A percentile compares a stretch with the other conserved stretches of the same genome.
These are phyloP conservation scores for Aureococcus anophagefferens DNA, from an alignment of 108 stramenopile species.

Conservation along the genomic window DNA sequence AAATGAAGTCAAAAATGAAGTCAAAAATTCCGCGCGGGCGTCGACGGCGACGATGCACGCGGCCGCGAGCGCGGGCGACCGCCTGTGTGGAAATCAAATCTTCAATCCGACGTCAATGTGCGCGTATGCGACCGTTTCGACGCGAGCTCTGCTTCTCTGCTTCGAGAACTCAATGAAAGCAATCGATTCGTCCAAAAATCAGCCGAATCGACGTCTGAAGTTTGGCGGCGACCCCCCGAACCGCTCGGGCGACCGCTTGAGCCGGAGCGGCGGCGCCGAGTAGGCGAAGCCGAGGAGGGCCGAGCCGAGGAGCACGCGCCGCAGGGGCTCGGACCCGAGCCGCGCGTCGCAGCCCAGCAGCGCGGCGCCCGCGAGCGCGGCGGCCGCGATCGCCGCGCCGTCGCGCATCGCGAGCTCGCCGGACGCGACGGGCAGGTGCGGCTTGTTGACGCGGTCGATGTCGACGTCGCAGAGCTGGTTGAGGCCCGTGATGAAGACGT, in stretches of 20 bases:
- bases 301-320: constrained; percentile 70
- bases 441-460: constrained; percentile 93
- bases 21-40: too few relatives aligned
- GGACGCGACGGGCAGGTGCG: constrained; percentile 74
- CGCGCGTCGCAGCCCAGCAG: constrained; percentile 48
- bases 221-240: too few relatives aligned
- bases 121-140: too few relatives aligned
- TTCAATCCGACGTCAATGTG: too few relatives aligned
- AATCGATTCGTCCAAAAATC: too few relatives aligned
- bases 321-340: constrained; percentile 48
- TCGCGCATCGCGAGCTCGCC: constrained; percentile 51
- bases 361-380: constrained; percentile 54
- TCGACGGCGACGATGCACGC: constrained; percentile 87
- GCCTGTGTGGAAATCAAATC: too few relatives aligned
- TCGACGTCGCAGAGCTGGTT: constrained; percentile 95
- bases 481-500: constrained; percentile 88
- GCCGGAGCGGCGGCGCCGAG: constrained; percentile 66
- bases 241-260: constrained; percentile 86
- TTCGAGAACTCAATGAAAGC: too few relatives aligned
- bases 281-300: constrained; percentile 77
- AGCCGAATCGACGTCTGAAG: too few relatives aligned
- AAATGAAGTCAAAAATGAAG: too few relatives aligned
- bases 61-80: constrained; percentile 85
- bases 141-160: too few relatives aligned
- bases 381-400: constrained; percentile 49